Percentiles rank a stretch among this genome's conserved stretches.
phyloP scores from a whole-genome alignment of 768 basidiomycete species.

The Mycena galericulata region DNA sequence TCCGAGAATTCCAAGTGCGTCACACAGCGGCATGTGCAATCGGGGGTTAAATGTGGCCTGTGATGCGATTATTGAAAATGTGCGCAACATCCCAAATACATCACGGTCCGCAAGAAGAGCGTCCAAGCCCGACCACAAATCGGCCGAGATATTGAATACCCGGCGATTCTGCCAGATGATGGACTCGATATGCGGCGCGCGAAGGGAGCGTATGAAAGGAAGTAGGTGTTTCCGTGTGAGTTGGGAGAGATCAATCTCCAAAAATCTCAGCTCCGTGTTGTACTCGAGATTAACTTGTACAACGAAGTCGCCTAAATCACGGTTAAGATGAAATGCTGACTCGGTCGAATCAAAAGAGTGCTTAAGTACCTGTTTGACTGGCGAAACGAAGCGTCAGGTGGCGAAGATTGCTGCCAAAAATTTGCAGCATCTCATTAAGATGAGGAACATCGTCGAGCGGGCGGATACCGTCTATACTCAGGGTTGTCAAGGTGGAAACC shows the following conservation, averaged over 20 bases:
- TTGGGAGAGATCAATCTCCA: constrained; percentile 25
- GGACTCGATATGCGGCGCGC: constrained; percentile 12
- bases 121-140: constrained; percentile 19
- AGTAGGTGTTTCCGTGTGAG: constrained; percentile 24
- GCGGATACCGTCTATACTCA: constrained; percentile 17
- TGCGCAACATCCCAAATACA: not conserved
- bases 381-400: constrained; percentile 27
- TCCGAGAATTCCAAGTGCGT: constrained; percentile 15
- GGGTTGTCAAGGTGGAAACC: not conserved
- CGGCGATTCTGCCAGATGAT: constrained; percentile 27
- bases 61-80: constrained; percentile 4
- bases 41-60: constrained; percentile 16
- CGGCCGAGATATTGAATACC: constrained; percentile 7
- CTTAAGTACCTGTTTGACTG: constrained; percentile 8
- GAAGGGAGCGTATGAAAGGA: constrained; percentile 1
- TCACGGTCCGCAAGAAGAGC: constrained; percentile 15
- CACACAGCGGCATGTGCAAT: constrained; percentile 24
- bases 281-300: constrained; percentile 10
- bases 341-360: not conserved
- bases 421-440: constrained; percentile 20
- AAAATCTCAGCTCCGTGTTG: constrained; percentile 20
- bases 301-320: constrained; percentile 17
- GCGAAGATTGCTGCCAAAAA: constrained; percentile 8
- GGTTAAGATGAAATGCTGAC: not conserved
- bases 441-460: constrained; percentile 21